Base-by-base conservation (phyloP, 495 filamentous ascomycete species). In the Aspergillus carlsbadensis region DNA sequence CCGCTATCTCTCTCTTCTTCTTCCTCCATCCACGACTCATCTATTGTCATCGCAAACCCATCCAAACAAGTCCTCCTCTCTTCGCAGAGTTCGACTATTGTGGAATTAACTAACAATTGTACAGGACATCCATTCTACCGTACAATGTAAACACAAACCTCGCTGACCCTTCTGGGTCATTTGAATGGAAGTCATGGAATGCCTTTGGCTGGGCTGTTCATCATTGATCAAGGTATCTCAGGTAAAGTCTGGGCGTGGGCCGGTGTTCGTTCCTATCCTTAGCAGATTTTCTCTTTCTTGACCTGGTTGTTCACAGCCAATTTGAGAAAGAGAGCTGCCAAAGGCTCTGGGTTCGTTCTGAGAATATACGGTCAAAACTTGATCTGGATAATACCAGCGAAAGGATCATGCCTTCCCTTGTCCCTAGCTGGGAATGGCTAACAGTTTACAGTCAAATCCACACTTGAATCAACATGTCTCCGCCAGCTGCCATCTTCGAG, bases 331-430 rank as follows among this genome's bases (percentile, higher is more conserved):
- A 41, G 36, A 13, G 33, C 20, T 37, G 54, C 50, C 57, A 61
- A 58, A 52, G 66, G 45, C 45, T 52, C 58, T 70, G 75, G 72
- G 70, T 76, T 82, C 78, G 80, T 81, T 84, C 90, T 94, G 91
- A 96, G 88, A 96, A 87, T 82, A 94, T 87, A 96, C 91, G 90
- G 91, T 86, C 76, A 77, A 70, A 92, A 96, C 90, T 93, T 94
- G 90, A 96, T 93, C 90, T 90, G 89, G 90, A 91, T 92, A 96
- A 94, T 93, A 87, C 90, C 89, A 91, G 91, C 91, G 90, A 89
- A 91, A 94, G 89, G 88, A 93, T 90, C 89, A 92, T 92, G 88
- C 87, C 83, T 78, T 76, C 78, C 71, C 72, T 69, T 65, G 55
- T 56, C 62, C 63, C 59, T 43, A 41, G 52, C 61, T 66, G 70